Evolutionary conservation across 2,329 filamentous ascomycete species (phyloP).

Genomic region (Xylaria sp.): DNA sequence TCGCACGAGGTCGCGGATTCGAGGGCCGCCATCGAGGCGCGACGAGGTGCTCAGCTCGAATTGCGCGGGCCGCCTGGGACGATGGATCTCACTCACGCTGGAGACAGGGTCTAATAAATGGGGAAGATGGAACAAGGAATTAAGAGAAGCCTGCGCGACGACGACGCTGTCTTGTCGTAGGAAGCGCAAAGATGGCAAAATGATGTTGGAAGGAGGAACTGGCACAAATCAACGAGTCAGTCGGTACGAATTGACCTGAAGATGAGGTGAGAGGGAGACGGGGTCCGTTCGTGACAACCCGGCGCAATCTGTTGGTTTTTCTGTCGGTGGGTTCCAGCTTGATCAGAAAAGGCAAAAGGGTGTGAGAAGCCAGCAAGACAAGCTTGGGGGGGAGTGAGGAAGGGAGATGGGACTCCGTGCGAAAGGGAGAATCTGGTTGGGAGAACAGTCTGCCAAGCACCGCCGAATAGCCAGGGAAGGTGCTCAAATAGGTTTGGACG

Average conservation of each 20-base stretch:
- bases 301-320: constrained; percentile 43
- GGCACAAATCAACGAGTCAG: constrained; percentile 30
- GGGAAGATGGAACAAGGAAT: constrained; percentile 37
- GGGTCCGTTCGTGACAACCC: constrained; percentile 37
- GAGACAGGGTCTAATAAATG: constrained; percentile 34
- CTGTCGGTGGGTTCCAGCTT: constrained; percentile 33
- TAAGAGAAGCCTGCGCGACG: constrained; percentile 26
- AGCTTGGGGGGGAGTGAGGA: constrained; percentile 24
- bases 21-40: constrained; percentile 45
- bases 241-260: constrained; percentile 31
- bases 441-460: constrained; percentile 22
- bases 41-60: constrained; percentile 38
- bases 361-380: constrained; percentile 32
- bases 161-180: constrained; percentile 28
- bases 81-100: constrained; percentile 48
- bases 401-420: constrained; percentile 25
- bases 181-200: constrained; percentile 31
- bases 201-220: constrained; percentile 19
- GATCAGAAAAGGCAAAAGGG: constrained; percentile 42
- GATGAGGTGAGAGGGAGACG: constrained; percentile 34
- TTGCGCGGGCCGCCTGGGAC: constrained; percentile 43
- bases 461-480: neutral
- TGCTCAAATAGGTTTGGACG: constrained; percentile 30
- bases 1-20: constrained; percentile 44
- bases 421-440: constrained; percentile 27